phyloP scores from a whole-genome alignment of 73 alveolate genomes.

The Blepharisma stoltei region DNA sequence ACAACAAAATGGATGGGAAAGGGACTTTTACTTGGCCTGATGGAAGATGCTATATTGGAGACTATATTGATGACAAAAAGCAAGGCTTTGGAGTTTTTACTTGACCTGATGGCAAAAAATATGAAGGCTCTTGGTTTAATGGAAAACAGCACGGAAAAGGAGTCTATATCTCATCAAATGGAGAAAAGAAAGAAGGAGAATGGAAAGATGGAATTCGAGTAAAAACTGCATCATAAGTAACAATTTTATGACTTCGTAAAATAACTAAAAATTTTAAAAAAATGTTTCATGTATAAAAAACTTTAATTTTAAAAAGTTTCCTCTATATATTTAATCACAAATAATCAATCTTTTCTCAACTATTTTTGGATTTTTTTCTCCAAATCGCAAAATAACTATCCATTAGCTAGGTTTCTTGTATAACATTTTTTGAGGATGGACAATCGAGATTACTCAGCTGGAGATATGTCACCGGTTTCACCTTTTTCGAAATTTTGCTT shows the following conservation, averaged over 20 bases:
- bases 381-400: too few relatives aligned
- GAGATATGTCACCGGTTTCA: neutral
- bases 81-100: slow-evolving; percentile 51
- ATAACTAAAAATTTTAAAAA: too few relatives aligned
- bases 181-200: slow-evolving; percentile 40
- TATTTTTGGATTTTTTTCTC: too few relatives aligned
- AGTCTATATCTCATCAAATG: slow-evolving; percentile 33
- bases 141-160: slow-evolving; percentile 77
- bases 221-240: slow-evolving; percentile 8
- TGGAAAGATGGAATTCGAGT: slow-evolving; percentile 43
- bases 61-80: slow-evolving; percentile 36
- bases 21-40: slow-evolving; percentile 45
- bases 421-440: too few relatives aligned
- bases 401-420: too few relatives aligned
- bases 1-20: slow-evolving; percentile 57
- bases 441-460: neutral
- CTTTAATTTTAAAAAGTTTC: too few relatives aligned
- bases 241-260: too few relatives aligned
- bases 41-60: slow-evolving; percentile 50
- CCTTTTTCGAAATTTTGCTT: slow-evolving; percentile 27
- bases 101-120: slow-evolving; percentile 69
- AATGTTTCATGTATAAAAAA: too few relatives aligned
- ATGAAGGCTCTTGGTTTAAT: slow-evolving; percentile 68
- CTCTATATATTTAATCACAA: too few relatives aligned
- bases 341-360: too few relatives aligned